phyloP scores from a whole-genome alignment of 768 basidiomycete genomes.

The Neoboletus brunneissimus region DNA sequence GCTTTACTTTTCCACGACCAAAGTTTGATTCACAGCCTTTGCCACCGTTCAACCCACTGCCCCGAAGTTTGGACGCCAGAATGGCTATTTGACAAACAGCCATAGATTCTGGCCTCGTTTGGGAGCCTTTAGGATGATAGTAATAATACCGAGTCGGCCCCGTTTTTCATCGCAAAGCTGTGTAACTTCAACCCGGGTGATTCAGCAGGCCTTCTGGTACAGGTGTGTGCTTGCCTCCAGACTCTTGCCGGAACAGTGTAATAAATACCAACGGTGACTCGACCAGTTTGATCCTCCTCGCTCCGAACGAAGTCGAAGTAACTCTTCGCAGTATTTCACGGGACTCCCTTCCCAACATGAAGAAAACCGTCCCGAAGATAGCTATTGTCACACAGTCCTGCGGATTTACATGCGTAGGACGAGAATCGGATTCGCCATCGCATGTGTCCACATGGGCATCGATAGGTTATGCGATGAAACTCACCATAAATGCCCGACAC shows the following conservation, averaged over 20 bases:
- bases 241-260: background rate
- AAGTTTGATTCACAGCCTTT: background rate
- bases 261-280: background rate
- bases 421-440: background rate
- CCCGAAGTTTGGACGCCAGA: background rate
- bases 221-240: background rate
- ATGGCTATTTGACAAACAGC: background rate
- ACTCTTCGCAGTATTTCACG: background rate
- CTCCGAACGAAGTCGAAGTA: background rate
- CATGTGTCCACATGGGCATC: background rate
- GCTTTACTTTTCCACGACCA: slow-evolving; percentile 15
- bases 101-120: too few species aligned
- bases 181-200: background rate
- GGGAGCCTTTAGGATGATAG: background rate
- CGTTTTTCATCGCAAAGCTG: background rate
- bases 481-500: slow-evolving; percentile 5
- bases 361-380: background rate
- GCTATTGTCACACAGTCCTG: background rate
- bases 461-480: background rate
- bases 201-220: background rate
- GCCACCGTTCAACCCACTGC: background rate
- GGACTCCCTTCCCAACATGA: background rate
- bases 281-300: background rate
- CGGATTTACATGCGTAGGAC: background rate
- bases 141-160: background rate